phyloP scores from a whole-genome alignment of 2,329 filamentous ascomycete genomes.

The Aspergillus aculeatinus region DNA sequence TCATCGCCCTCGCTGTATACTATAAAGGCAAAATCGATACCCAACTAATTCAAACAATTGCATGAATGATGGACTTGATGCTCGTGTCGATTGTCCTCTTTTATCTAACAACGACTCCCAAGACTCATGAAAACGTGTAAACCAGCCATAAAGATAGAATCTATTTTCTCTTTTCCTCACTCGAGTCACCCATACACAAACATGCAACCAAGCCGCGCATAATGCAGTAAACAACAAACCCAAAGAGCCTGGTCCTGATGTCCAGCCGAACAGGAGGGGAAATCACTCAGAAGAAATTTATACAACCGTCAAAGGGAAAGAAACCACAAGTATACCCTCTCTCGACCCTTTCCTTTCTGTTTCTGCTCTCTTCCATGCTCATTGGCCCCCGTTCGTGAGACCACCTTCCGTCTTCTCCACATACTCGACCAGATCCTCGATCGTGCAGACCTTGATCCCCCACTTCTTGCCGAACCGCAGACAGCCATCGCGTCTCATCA shows the following conservation, averaged over 20 bases:
- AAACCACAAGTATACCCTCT: not conserved
- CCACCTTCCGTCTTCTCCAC: slow-evolving; percentile 70
- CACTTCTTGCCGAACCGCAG: slow-evolving; percentile 82
- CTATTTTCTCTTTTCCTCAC: not conserved
- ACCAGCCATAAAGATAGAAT: not conserved
- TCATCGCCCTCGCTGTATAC: slow-evolving; percentile 7
- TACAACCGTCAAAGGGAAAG: not conserved
- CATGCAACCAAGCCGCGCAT: not conserved
- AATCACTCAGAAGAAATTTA: slow-evolving; percentile 6
- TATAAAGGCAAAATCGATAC: slow-evolving; percentile 13
- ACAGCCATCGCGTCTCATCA: slow-evolving; percentile 89
- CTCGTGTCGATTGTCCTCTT: not conserved
- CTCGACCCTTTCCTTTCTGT: not conserved
- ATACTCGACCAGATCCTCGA: slow-evolving; percentile 81
- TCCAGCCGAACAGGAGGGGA: not conserved
- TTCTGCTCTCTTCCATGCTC: slow-evolving; percentile 7
- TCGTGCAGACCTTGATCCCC: slow-evolving; percentile 91
- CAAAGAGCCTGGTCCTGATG: not conserved
- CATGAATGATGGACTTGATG: not conserved
- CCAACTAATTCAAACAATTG: not conserved
- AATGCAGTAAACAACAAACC: slow-evolving; percentile 4
- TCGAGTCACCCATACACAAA: not conserved
- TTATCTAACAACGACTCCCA: not conserved
- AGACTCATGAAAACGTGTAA: not conserved
- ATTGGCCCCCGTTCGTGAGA: slow-evolving; percentile 38